Conservation (phyloP, 768 basidiomycete genomes). For the Collybiopsis luxurians region DNA sequence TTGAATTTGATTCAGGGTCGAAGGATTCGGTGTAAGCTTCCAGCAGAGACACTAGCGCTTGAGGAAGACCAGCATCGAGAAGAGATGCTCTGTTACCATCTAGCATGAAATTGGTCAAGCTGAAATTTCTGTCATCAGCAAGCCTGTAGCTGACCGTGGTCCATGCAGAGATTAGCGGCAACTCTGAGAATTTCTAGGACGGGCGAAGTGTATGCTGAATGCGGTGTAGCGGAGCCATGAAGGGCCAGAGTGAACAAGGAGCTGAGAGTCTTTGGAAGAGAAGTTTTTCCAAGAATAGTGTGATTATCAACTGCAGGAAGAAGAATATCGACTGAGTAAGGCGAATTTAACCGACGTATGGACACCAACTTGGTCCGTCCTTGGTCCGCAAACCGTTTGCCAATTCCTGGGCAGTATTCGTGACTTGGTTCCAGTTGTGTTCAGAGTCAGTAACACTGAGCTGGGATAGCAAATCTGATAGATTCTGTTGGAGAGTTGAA, state of each 20-base stretch:
- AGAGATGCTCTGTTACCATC: slow-evolving; percentile 74
- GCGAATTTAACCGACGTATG: slow-evolving; percentile 13
- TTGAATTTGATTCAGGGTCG: slow-evolving; percentile 25
- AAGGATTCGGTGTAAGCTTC: slow-evolving; percentile 63
- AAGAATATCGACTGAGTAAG: no score
- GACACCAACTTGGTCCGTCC: slow-evolving; percentile 45
- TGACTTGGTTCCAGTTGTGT: slow-evolving; percentile 49
- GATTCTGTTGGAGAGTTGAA: slow-evolving; percentile 25
- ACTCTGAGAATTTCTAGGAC: slow-evolving; percentile 73
- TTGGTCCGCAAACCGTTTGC: slow-evolving; percentile 62
- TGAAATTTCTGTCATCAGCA: not conserved
- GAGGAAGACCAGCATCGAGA: slow-evolving; percentile 68
- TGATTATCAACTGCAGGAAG: slow-evolving; percentile 61
- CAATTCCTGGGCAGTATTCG: slow-evolving; percentile 49
- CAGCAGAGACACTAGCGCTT: slow-evolving; percentile 61
- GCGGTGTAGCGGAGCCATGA: slow-evolving; percentile 44
- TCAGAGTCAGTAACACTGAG: slow-evolving; percentile 27
- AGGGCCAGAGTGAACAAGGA: slow-evolving; percentile 58
- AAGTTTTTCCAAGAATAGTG: slow-evolving; percentile 60
- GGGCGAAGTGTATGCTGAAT: slow-evolving; percentile 42
- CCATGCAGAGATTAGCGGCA: slow-evolving; percentile 81
- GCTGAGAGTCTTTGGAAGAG: slow-evolving; percentile 63
- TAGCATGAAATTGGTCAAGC: slow-evolving; percentile 23
- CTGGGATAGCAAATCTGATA: slow-evolving; percentile 31
- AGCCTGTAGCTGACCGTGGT: slow-evolving; percentile 55